Conservation (phyloP, 176 grass and related monocot species). For the Carex cristatella region DNA sequence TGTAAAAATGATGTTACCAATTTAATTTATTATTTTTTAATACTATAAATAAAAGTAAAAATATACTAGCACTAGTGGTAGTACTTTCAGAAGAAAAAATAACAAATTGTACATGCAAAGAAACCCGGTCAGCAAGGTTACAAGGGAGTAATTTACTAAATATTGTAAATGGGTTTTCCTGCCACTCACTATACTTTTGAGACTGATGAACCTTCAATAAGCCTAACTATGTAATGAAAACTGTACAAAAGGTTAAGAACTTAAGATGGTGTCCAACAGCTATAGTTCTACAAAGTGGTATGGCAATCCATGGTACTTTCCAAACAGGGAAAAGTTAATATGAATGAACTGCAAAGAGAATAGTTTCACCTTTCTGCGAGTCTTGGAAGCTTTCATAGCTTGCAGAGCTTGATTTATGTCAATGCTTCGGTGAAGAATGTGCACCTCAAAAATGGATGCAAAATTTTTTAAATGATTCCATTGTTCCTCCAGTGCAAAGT, state of each 20-base stretch:
- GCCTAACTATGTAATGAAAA: neutral
- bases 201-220: neutral
- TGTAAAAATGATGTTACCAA: no score
- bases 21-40: no score
- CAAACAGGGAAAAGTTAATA: neutral
- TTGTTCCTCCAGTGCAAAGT: conserved; percentile 82
- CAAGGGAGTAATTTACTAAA: neutral
- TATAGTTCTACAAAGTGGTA: neutral
- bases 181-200: neutral
- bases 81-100: neutral
- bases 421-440: conserved; percentile 88
- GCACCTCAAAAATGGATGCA: conserved; percentile 55
- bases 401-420: conserved; percentile 79
- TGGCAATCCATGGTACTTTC: neutral
- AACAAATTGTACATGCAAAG: neutral
- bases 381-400: conserved; percentile 61
- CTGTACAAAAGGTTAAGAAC: neutral
- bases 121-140: neutral
- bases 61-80: neutral
- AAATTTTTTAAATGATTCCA: conserved; percentile 51
- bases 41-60: neutral
- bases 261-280: neutral
- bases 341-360: neutral
- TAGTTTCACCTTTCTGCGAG: conserved; percentile 57
- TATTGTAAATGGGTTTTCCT: neutral